Evolutionary conservation across 371 early-diverging fungal species (phyloP).

Genomic region (Mucor circinelloides): DNA sequence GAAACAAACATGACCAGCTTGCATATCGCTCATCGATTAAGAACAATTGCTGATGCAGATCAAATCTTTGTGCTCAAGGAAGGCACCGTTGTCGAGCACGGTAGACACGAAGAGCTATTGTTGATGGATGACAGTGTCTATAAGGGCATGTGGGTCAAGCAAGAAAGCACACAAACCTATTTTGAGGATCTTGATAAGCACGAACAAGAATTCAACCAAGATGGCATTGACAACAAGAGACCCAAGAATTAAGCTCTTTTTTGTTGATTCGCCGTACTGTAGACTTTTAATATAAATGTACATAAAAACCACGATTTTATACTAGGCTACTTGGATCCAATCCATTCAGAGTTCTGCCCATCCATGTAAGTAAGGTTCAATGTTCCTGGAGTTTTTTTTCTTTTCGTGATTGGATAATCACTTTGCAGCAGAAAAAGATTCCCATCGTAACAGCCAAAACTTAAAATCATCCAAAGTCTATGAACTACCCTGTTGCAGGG

Average conservation of each 20-base stretch:
- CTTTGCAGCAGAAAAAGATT: too few relatives aligned
- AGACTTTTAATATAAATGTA: not conserved
- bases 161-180: constrained; percentile 47
- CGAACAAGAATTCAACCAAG: constrained; percentile 18
- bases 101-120: constrained; percentile 73
- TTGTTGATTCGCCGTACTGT: not conserved
- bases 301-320: too few relatives aligned
- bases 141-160: constrained; percentile 84
- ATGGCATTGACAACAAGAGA: not conserved
- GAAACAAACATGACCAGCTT: constrained; percentile 70
- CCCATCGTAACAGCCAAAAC: too few relatives aligned
- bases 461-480: too few relatives aligned
- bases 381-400: too few relatives aligned
- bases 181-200: constrained; percentile 25
- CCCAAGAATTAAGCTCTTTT: not conserved
- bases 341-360: too few relatives aligned
- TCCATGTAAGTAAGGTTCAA: too few relatives aligned
- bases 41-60: constrained; percentile 81
- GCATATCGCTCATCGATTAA: constrained; percentile 79
- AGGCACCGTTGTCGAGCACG: constrained; percentile 66
- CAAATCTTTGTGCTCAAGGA: constrained; percentile 76
- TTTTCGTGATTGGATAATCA: too few relatives aligned
- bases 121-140: constrained; percentile 68
- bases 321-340: too few relatives aligned
- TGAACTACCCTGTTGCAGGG: not conserved